Conservation (phyloP, 2,329 filamentous ascomycete genomes). For the Didymella keratinophila region DNA sequence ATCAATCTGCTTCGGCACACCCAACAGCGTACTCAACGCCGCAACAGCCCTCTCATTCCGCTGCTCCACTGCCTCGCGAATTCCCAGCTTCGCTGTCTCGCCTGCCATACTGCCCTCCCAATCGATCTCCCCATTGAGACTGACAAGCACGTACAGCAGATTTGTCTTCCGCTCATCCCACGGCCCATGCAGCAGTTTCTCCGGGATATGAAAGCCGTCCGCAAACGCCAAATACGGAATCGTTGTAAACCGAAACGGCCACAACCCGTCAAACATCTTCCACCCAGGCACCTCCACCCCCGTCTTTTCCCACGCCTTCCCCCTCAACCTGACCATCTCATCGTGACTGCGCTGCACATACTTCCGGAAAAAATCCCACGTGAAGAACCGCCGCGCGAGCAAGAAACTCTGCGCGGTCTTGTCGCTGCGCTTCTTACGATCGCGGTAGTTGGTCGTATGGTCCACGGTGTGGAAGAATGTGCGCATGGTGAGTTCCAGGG, state of each 20-base stretch:
- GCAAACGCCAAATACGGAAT: slow-evolving; percentile 45
- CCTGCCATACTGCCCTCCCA: slow-evolving; percentile 46
- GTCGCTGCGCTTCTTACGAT: slow-evolving; percentile 32
- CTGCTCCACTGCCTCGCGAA: slow-evolving; percentile 40
- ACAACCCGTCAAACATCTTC: slow-evolving; percentile 38
- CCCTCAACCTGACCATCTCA: slow-evolving; percentile 37
- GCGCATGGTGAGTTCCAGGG: slow-evolving; percentile 43
- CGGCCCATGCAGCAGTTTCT: slow-evolving; percentile 49
- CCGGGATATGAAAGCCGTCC: slow-evolving; percentile 42
- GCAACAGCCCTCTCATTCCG: slow-evolving; percentile 44
- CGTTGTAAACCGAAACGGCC: slow-evolving; percentile 43
- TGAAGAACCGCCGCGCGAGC: slow-evolving; percentile 47
- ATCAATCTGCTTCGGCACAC: slow-evolving; percentile 39
- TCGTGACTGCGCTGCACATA: slow-evolving; percentile 45
- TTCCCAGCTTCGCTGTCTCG: slow-evolving; percentile 44
- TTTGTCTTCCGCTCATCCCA: slow-evolving; percentile 42
- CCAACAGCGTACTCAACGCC: slow-evolving; percentile 44
- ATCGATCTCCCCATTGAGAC: slow-evolving; percentile 45
- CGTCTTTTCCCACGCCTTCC: slow-evolving; percentile 43
- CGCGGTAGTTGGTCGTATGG: slow-evolving; percentile 36
- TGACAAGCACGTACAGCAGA: slow-evolving; percentile 47
- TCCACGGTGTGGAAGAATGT: slow-evolving; percentile 47
- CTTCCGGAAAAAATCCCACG: slow-evolving; percentile 45
- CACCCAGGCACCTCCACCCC: slow-evolving; percentile 38
- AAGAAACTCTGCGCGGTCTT: slow-evolving; percentile 39